Conservation (phyloP, 2,329 filamentous ascomycete genomes). For the Fusarium verrucosum region DNA sequence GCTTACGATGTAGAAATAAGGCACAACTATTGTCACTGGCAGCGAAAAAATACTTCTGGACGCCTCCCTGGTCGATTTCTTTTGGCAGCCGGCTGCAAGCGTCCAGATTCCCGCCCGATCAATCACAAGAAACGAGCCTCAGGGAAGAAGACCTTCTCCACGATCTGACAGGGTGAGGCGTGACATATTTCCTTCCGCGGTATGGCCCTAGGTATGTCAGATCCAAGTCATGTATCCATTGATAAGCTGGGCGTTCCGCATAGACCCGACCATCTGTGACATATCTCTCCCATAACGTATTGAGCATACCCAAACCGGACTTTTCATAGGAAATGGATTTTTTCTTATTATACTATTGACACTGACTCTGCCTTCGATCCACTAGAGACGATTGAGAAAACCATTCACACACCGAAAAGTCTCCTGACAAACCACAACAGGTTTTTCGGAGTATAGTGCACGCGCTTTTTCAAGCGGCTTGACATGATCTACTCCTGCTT, state of each 20-base stretch:
- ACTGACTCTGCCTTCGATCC: neutral
- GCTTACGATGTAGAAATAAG: neutral
- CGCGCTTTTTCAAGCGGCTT: neutral
- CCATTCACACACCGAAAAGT: neutral
- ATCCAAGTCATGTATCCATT: neutral
- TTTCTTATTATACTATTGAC: conserved; percentile 1
- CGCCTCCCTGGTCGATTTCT: neutral
- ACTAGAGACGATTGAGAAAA: neutral
- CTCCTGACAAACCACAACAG: neutral
- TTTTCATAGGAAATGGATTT: conserved; percentile 9
- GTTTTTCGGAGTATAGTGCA: neutral
- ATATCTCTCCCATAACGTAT: neutral
- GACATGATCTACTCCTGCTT: conserved; percentile 50
- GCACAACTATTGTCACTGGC: neutral
- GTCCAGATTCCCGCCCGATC: neutral
- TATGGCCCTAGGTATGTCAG: neutral
- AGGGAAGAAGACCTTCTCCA: neutral
- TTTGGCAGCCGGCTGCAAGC: conserved; percentile 5
- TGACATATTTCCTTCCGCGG: neutral
- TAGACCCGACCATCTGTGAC: neutral
- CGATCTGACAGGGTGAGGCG: neutral
- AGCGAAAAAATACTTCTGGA: neutral
- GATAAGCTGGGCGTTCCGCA: neutral
- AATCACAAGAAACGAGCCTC: neutral
- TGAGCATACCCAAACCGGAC: neutral